Evolutionary conservation across 1,139 yeast species (phyloP).

Genomic region (Petasospora rhodanensis): DNA sequence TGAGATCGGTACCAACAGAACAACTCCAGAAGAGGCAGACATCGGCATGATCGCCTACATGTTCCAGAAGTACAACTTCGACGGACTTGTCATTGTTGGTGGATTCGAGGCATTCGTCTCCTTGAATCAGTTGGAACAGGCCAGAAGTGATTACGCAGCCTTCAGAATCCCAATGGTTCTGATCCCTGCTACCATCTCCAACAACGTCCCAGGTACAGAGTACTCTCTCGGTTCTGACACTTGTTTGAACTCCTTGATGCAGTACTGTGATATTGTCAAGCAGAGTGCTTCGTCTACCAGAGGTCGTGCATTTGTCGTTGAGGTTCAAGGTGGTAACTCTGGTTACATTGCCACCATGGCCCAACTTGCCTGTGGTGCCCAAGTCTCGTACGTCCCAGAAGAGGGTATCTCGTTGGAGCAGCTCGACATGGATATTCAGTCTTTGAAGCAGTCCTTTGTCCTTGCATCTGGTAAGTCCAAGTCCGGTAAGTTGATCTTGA

Average conservation of each 20-base stretch:
- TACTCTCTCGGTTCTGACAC: conserved; percentile 93
- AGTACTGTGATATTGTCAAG: conserved; percentile 91
- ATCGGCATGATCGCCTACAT: conserved; percentile 86
- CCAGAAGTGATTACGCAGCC: conserved; percentile 74
- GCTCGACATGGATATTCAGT: conserved; percentile 71
- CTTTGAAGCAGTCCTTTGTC: conserved; percentile 63
- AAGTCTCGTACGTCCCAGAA: conserved; percentile 92
- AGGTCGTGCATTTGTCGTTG: conserved; percentile 92
- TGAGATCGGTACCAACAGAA: conserved; percentile 90
- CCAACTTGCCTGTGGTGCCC: conserved; percentile 89
- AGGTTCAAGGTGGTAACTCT: conserved; percentile 95
- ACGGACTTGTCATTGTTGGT: conserved; percentile 87
- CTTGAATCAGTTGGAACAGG: conserved; percentile 70
- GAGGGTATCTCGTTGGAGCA: conserved; percentile 69
- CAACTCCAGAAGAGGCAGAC: conserved; percentile 72
- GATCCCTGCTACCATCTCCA: conserved; percentile 94
- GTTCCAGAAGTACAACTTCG: conserved; percentile 77
- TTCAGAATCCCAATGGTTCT: conserved; percentile 92
- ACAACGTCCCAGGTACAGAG: conserved; percentile 96
- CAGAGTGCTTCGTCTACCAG: conserved; percentile 94
- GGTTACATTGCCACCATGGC: conserved; percentile 89
- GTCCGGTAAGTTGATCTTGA: conserved; percentile 62
- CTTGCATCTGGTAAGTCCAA: conserved; percentile 77
- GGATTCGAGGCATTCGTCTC: conserved; percentile 93
- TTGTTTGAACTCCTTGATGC: conserved; percentile 82